A percentile compares a stretch with the other conserved stretches of the same genome.
These are phyloP conservation scores for Lablab purpureus DNA, from an alignment of 306 rosid genomes.

Conservation along the genomic window DNA sequence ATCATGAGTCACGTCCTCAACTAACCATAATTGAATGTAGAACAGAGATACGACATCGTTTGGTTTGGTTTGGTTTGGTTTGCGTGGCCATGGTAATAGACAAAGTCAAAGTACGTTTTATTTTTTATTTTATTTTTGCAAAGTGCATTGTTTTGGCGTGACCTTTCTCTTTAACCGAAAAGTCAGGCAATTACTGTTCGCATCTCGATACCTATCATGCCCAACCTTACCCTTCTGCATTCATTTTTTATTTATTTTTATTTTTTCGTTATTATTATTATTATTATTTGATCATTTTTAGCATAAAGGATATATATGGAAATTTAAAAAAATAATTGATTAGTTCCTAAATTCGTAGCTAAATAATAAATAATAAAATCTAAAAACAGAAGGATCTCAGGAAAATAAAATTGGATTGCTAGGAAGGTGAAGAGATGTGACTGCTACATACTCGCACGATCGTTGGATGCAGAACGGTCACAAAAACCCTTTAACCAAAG, in stretches of 20 bases:
- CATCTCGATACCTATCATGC: conserved; percentile 22
- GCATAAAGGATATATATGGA: neutral
- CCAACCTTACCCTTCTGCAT: neutral
- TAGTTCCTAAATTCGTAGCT: neutral
- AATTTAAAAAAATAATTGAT: neutral
- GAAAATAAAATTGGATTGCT: neutral
- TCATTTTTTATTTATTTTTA: neutral
- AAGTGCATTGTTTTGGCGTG: conserved; percentile 9
- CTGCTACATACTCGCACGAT: neutral
- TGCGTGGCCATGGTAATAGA: neutral
- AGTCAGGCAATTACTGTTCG: conserved; percentile 8
- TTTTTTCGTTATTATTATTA: too few relatives aligned
- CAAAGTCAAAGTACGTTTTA: conserved; percentile 1
- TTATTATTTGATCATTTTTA: neutral
- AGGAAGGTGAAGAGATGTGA: neutral
- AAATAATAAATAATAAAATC: neutral
- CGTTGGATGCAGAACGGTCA: conserved; percentile 14
- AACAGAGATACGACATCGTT: conserved; percentile 43
- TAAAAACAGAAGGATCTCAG: neutral
- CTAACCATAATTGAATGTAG: neutral
- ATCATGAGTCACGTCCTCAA: neutral
- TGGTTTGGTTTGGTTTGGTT: conserved; percentile 28
- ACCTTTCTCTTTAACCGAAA: conserved; percentile 26
- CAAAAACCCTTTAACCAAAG: neutral
- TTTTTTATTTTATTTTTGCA: too few relatives aligned